These are phyloP conservation scores for Cadophora sp. DNA, from an alignment of 2,329 filamentous ascomycete genomes.

Conservation along the genomic window DNA sequence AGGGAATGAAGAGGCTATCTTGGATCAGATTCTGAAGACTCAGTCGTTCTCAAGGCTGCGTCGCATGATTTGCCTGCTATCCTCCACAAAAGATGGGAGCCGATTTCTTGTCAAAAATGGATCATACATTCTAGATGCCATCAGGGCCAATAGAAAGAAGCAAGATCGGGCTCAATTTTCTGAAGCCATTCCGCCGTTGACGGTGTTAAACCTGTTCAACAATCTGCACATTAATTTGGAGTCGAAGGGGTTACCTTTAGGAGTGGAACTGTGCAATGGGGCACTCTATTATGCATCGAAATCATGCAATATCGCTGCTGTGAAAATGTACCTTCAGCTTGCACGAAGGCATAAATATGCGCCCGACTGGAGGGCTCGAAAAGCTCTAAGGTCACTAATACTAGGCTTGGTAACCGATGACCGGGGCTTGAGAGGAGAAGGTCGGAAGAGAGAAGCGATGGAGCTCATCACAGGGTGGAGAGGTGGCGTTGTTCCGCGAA, in stretches of 20 bases:
- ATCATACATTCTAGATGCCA: slow-evolving; percentile 4
- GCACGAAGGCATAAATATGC: slow-evolving; percentile 11
- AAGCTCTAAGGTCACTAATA: not conserved
- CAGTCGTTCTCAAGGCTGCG: not conserved
- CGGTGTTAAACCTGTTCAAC: slow-evolving; percentile 27
- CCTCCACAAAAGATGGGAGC: slow-evolving; percentile 30
- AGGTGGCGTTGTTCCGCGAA: not conserved
- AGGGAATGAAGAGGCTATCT: not conserved
- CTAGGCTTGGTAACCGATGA: not conserved
- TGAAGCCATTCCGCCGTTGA: not conserved
- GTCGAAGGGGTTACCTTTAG: slow-evolving; percentile 27
- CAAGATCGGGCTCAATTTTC: not conserved
- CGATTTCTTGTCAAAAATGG: slow-evolving; percentile 22
- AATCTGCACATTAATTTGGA: slow-evolving; percentile 28
- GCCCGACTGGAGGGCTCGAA: not conserved
- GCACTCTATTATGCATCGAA: slow-evolving; percentile 33
- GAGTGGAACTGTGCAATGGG: slow-evolving; percentile 21
- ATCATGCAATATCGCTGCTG: slow-evolving; percentile 22
- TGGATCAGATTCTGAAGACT: not conserved
- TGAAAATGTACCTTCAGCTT: slow-evolving; percentile 31
- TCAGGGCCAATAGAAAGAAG: slow-evolving; percentile 19
- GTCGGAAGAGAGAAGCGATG: slow-evolving; percentile 3
- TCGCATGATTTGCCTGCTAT: slow-evolving; percentile 29
- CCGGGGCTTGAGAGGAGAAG: not conserved
- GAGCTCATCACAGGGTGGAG: slow-evolving; percentile 33